A percentile compares a stretch with the other conserved stretches of the same genome.
phyloP scores from a whole-genome alignment of 2,329 filamentous ascomycete species.

The Blastomyces silverae region DNA sequence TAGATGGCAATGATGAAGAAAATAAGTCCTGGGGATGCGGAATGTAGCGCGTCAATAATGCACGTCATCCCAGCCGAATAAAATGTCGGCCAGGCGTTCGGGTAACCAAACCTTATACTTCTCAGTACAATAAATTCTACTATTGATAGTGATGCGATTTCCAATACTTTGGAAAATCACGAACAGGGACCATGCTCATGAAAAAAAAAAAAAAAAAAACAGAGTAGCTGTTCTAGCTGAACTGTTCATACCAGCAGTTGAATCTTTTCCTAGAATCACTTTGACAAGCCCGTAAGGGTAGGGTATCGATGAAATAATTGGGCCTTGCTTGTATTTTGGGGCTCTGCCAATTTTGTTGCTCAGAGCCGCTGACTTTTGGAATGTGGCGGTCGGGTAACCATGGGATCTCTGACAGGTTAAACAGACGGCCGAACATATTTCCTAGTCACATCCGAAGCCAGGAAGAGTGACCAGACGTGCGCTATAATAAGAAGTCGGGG shows the following conservation, averaged over 20 bases:
- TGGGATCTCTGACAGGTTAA: background rate
- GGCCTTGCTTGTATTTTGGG: background rate
- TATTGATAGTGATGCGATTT: background rate
- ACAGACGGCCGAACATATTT: background rate
- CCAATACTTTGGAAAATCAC: background rate
- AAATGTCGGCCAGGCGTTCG: background rate
- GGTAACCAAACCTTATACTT: background rate
- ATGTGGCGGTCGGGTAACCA: background rate
- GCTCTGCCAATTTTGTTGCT: background rate
- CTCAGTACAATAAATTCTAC: background rate
- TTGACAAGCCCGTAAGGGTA: background rate
- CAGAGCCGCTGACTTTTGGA: background rate
- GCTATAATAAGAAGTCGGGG: background rate
- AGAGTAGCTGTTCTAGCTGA: background rate
- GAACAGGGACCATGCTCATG: background rate
- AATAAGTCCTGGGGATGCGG: background rate
- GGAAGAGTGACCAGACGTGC: background rate
- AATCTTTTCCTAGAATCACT: background rate
- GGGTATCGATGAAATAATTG: background rate
- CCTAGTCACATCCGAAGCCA: background rate
- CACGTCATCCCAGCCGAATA: conserved; percentile 2
- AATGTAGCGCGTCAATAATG: conserved; percentile 5
- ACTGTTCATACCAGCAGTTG: background rate
- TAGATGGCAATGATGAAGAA: background rate
- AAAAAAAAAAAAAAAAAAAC: background rate